A percentile compares a stretch with the other conserved stretches of the same genome.
Conservation (phyloP, 2,329 filamentous ascomycete genomes). For the Aureobasidium sp. region DNA sequence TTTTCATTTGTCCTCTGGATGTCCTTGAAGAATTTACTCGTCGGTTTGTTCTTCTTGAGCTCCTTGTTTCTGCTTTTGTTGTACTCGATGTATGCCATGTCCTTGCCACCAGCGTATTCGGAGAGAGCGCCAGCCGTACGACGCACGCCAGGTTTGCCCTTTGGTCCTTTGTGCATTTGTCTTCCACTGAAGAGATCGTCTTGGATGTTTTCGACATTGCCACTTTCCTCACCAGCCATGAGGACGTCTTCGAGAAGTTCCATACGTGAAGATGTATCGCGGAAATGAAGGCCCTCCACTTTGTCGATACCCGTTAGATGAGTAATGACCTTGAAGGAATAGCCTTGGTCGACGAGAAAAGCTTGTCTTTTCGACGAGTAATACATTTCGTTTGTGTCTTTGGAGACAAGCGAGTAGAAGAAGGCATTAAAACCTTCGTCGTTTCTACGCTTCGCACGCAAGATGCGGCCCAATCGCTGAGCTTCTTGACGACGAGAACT, state of each 20-base stretch:
- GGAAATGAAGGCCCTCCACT: constrained; percentile 72
- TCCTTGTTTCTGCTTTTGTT: constrained; percentile 42
- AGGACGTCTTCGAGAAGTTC: constrained; percentile 85
- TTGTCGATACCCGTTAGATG: constrained; percentile 86
- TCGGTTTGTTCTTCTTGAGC: constrained; percentile 32
- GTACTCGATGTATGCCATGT: constrained; percentile 74
- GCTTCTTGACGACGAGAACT: constrained; percentile 76
- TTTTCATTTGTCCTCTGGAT: constrained; percentile 31
- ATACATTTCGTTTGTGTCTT: constrained; percentile 96
- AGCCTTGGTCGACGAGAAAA: constrained; percentile 95
- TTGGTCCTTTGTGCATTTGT: constrained; percentile 34
- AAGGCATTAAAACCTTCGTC: constrained; percentile 99
- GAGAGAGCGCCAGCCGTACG: constrained; percentile 79
- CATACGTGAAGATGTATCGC: constrained; percentile 69
- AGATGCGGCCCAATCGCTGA: constrained; percentile 83
- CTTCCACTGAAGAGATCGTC: constrained; percentile 61
- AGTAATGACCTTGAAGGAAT: constrained; percentile 98
- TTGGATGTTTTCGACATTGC: constrained; percentile 61
- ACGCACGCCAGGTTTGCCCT: constrained; percentile 52
- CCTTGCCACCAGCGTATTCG: constrained; percentile 82
- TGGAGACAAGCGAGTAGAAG: constrained; percentile 95
- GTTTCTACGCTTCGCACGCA: constrained; percentile 89
- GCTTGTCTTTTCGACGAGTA: constrained; percentile 96
- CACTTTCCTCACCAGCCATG: constrained; percentile 72
- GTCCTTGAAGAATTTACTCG: constrained; percentile 41